phyloP scores from a whole-genome alignment of 2,329 filamentous ascomycete species.

The Helminthosporium solani region DNA sequence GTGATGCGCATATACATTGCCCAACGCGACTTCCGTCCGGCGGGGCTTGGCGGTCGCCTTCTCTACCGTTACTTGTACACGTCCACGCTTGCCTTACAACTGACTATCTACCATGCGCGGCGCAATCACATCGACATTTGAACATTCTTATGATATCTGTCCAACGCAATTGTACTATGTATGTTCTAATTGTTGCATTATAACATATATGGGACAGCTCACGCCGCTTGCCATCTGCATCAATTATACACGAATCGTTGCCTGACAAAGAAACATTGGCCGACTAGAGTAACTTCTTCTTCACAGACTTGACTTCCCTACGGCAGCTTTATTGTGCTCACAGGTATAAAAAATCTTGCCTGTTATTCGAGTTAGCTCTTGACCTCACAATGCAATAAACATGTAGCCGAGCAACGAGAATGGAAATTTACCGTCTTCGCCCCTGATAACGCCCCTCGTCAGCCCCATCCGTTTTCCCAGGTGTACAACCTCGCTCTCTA shows the following conservation, averaged over 20 bases:
- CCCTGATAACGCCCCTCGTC: conserved; percentile 44
- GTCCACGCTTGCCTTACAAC: too few species aligned
- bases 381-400: neutral
- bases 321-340: conserved; percentile 40
- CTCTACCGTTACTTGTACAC: too few species aligned
- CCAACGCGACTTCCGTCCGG: conserved; percentile 2
- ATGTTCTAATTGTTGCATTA: too few species aligned
- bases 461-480: conserved; percentile 46
- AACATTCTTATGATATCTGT: too few species aligned
- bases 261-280: neutral
- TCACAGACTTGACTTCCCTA: conserved; percentile 25
- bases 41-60: conserved; percentile 7
- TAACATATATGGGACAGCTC: too few species aligned
- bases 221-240: too few species aligned
- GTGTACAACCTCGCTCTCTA: conserved; percentile 49
- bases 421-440: conserved; percentile 24
- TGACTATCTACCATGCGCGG: too few species aligned
- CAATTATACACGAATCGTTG: too few species aligned
- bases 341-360: conserved; percentile 44
- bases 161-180: too few species aligned
- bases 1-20: conserved; percentile 3
- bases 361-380: neutral
- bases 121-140: too few species aligned
- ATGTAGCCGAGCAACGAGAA: neutral
- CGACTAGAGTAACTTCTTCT: neutral